Conservation (phyloP, 306 rosid genomes). For the Pyrus pyrifolia region DNA sequence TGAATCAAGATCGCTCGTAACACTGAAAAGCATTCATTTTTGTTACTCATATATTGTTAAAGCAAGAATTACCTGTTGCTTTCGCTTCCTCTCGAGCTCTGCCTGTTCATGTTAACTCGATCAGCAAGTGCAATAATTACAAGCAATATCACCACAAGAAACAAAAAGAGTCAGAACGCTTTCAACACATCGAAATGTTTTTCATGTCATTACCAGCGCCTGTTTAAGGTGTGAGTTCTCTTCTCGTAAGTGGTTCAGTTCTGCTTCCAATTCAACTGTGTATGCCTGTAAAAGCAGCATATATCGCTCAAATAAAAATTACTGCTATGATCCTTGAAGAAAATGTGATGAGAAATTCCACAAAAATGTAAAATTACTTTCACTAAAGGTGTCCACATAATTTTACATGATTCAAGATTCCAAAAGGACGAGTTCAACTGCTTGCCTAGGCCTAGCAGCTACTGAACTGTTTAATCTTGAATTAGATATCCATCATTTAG, state of each 20-base stretch:
- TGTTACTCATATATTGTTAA: background rate
- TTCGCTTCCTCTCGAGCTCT: slow-evolving; percentile 59
- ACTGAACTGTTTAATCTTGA: background rate
- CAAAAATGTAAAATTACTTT: background rate
- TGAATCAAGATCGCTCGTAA: background rate
- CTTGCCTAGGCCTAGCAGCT: background rate
- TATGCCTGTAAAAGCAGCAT: slow-evolving; percentile 50
- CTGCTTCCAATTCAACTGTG: slow-evolving; percentile 87
- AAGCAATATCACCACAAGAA: background rate
- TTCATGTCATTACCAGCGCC: slow-evolving; percentile 50
- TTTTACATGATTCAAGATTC: background rate
- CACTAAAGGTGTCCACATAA: background rate
- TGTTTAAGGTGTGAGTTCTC: slow-evolving; percentile 69
- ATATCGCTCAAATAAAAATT: background rate
- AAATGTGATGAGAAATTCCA: background rate
- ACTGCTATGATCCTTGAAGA: background rate
- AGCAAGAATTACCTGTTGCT: slow-evolving; percentile 54
- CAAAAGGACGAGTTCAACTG: background rate
- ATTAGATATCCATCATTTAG: background rate
- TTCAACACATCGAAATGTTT: background rate
- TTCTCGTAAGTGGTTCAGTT: slow-evolving; percentile 63
- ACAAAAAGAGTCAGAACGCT: background rate
- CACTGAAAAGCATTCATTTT: background rate
- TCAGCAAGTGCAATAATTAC: slow-evolving; percentile 10
- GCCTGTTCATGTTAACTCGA: slow-evolving; percentile 34